Evolutionary conservation across 2,329 filamentous ascomycete genomes (phyloP), one percentile per base, ranked within the genome.

Genomic region (Neospermospora avenae): DNA sequence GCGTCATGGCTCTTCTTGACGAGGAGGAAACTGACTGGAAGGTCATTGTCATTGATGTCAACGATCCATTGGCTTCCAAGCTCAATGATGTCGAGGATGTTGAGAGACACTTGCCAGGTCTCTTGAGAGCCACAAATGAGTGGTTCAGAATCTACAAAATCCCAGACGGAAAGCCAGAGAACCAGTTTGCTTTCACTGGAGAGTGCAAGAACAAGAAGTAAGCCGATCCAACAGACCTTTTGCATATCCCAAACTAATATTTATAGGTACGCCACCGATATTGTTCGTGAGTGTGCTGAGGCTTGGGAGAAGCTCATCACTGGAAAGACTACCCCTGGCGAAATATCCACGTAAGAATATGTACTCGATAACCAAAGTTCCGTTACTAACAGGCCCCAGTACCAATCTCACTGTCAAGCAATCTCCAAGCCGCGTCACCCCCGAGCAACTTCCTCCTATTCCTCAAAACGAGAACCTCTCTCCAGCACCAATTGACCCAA

Each of bases 61-160:
- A 98, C 81, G 95, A 99, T 81, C 93, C 95, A 69, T 84, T 99
- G 67, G 95, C 95, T 59, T 80, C 90, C 74, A 96, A 96, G 86
- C 89, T 99, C 76, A 93, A 99, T 81, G 93, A 98, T 77, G 88
- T 98, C 66, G 95, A 98, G 85, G 95, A 99, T 76, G 95, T 99
- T 70, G 95, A 99, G 86, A 89, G 93, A 75, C 95, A 98, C 82
- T 88, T 99, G 61, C 95, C 95, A 63, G 95, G 95, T 72, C 91
- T 99, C 62, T 85, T 99, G 77, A 90, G 95, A 70, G 95, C 95
- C 75, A 98, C 93, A 76, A 99, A 99, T 76, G 95, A 99, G 84
- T 99, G 95, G 95, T 99, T 99, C 92, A 92, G 95, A 78, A 99
- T 99, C 86, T 99, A 99, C 89, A 99, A 99, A 86, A 99, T 99